These are phyloP conservation scores for Saitozyma sp. DNA, from an alignment of 768 basidiomycete genomes.

Conservation along the genomic window DNA sequence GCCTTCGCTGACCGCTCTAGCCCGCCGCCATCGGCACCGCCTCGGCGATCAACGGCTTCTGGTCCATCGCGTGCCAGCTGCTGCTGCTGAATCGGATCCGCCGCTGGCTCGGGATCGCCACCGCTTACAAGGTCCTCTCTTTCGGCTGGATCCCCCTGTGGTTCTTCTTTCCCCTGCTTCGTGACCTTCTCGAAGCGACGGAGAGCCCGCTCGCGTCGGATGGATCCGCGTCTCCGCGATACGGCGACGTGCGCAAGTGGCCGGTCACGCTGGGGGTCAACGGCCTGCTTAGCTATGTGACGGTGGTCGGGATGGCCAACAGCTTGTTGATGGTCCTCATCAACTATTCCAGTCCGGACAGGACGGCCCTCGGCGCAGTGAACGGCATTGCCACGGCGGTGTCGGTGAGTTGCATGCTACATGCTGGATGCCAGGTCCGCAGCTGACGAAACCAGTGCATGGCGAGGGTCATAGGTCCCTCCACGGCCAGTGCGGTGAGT, in stretches of 20 bases:
- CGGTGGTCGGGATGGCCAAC: conserved; percentile 36
- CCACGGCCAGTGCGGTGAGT: conserved; percentile 40
- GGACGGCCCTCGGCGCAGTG: conserved; percentile 45
- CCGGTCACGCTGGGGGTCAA: conserved; percentile 38
- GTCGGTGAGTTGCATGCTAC: conserved; percentile 27
- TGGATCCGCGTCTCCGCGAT: conserved; percentile 13
- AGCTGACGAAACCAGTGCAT: conserved; percentile 35
- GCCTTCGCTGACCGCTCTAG: background rate
- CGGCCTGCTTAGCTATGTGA: conserved; percentile 38
- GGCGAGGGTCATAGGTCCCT: conserved; percentile 48
- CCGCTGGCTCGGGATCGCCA: conserved; percentile 33
- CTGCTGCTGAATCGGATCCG: conserved; percentile 41
- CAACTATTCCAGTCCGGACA: conserved; percentile 45
- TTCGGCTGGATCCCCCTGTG: conserved; percentile 46
- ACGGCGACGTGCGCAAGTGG: conserved; percentile 31
- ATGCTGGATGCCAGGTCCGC: background rate
- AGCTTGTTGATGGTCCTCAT: conserved; percentile 47
- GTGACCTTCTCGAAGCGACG: conserved; percentile 27
- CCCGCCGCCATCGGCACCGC: conserved; percentile 46
- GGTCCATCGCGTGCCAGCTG: conserved; percentile 47
- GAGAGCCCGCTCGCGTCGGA: conserved; percentile 33
- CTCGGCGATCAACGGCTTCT: conserved; percentile 46
- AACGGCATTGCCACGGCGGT: conserved; percentile 49
- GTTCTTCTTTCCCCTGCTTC: conserved; percentile 40
- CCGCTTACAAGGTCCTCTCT: conserved; percentile 44